phyloP scores from a whole-genome alignment of 2,329 filamentous ascomycete species.

The Phaeosphaeria sp. region DNA sequence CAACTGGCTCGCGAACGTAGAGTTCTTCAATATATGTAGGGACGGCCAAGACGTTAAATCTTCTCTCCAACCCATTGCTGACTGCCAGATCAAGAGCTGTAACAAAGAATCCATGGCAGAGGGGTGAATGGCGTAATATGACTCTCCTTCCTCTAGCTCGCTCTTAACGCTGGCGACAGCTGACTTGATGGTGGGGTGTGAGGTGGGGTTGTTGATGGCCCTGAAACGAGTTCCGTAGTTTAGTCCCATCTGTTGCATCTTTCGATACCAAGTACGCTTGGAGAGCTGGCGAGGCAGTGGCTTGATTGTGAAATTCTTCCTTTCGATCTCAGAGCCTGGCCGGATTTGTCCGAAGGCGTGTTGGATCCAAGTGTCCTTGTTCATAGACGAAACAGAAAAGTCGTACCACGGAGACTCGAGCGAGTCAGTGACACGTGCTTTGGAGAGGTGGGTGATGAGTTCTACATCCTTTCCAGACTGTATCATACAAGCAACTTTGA shows the following conservation, averaged over 20 bases:
- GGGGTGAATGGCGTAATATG: background rate
- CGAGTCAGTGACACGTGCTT: background rate
- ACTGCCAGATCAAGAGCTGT: background rate
- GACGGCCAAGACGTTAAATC: background rate
- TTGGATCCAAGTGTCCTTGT: background rate
- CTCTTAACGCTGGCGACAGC: background rate
- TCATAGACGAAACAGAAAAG: background rate
- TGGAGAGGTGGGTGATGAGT: background rate
- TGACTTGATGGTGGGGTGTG: background rate
- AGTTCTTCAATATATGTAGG: slow-evolving; percentile 1
- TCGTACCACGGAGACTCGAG: background rate
- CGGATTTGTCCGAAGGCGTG: background rate
- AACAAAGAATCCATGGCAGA: background rate
- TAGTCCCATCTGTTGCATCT: background rate
- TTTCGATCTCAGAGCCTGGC: background rate
- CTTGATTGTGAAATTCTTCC: background rate
- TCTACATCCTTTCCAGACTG: background rate
- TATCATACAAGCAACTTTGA: slow-evolving; percentile 10
- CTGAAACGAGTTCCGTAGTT: background rate
- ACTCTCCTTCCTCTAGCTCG: background rate
- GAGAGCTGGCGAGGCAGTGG: background rate
- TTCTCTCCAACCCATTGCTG: background rate
- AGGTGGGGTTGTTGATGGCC: background rate
- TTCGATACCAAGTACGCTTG: background rate
- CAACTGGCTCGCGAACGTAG: background rate